Evolutionary conservation across 2,329 filamentous ascomycete species (phyloP), one percentile per base, ranked within the genome.

Genomic region (Diaporthe capsici): DNA sequence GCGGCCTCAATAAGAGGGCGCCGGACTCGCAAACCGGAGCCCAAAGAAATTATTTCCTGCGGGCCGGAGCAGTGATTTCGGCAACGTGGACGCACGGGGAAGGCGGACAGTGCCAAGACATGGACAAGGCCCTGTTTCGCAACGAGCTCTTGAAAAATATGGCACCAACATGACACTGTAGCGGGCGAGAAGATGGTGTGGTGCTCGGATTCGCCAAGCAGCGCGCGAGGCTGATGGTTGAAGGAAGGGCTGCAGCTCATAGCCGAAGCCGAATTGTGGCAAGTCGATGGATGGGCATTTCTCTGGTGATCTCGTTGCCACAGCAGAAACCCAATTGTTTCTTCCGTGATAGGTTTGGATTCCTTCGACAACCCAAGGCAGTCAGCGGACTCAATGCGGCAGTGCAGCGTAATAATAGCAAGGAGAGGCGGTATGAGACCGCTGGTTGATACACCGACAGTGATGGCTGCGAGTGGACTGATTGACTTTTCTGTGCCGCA

Each of bases 101-200:
- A 63, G 51, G 39, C n/a, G 68, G 68, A 75, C 75, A 58, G 73
- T 75, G 75, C 68, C 75, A 65, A 68, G 55, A 34, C 44, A 51
- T 63, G 51, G 53, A 76, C 71, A 73, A 51, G 47, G 57, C 60
- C 51, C 42, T 44, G 49, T 73, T 60, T 75, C 58, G 71, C 61
- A 73, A 57, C 17, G 22, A 39, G 37, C 25, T 44, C 22, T 68
- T 37, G 63, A 34, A 68, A 39, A 49, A 47, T 39, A 60, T 44
- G 60, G 37, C 58, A 44, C 49, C 65, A 49, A 70, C 49, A 65
- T 65, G 34, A 17, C 60, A 73, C 39, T 34, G 70, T 51, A 31
- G 15, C 13, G 47, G 10, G 31, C 28, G 22, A 39, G n/a, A 34
- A 51, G 44, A 44, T 65, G 55, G 49, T 42, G 71, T 65, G 71